Conservation (phyloP, 1,139 yeast species). For the Zygoascus hellenicus region DNA sequence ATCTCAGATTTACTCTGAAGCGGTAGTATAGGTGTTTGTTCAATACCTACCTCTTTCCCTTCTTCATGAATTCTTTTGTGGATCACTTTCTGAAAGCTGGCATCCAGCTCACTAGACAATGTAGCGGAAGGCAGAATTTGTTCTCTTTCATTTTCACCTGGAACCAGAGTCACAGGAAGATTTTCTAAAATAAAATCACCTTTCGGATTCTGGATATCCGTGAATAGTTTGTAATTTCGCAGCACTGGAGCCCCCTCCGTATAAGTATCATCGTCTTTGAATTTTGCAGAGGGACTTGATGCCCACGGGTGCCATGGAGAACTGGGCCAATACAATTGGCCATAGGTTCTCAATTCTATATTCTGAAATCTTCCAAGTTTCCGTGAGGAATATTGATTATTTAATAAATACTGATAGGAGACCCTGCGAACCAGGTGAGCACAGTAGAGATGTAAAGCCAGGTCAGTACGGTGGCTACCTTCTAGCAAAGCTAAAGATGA, state of each 20-base stretch:
- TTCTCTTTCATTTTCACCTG: background rate
- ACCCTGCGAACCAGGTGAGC: slow-evolving; percentile 20
- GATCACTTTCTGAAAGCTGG: slow-evolving; percentile 21
- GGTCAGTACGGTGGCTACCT: slow-evolving; percentile 22
- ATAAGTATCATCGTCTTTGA: background rate
- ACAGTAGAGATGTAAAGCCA: slow-evolving; percentile 29
- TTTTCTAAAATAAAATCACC: background rate
- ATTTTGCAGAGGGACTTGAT: slow-evolving; percentile 5
- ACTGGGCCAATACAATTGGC: background rate
- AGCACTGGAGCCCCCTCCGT: slow-evolving; percentile 13
- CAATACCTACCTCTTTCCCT: slow-evolving; percentile 15
- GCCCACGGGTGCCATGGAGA: slow-evolving; percentile 8
- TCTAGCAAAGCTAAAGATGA: slow-evolving; percentile 23
- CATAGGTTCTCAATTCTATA: background rate
- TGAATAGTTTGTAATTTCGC: slow-evolving; percentile 13
- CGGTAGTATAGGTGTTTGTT: slow-evolving; percentile 20
- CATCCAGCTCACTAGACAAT: slow-evolving; percentile 19
- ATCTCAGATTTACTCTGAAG: slow-evolving; percentile 16
- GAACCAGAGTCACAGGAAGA: background rate
- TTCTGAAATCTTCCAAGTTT: background rate
- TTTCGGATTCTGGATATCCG: slow-evolving; percentile 9
- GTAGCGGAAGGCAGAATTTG: background rate
- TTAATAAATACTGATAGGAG: background rate
- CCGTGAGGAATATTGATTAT: background rate
- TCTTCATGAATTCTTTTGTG: slow-evolving; percentile 16